Evolutionary conservation across 108 stramenopile genomes (phyloP).

Genomic region (Cyclotella cryptica): DNA sequence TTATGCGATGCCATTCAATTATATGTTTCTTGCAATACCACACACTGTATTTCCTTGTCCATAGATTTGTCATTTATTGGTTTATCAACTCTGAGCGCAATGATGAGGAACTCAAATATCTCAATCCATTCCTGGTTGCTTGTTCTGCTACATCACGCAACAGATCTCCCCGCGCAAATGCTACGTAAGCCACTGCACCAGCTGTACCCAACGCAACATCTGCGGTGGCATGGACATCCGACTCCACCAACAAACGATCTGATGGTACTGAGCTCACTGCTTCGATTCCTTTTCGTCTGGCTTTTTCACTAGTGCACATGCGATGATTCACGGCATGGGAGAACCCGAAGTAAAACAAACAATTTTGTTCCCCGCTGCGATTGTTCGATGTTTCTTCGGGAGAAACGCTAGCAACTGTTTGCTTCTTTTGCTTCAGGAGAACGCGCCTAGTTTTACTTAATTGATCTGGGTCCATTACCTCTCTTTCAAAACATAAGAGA

Average conservation of each 20-base stretch:
- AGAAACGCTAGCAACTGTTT: neutral
- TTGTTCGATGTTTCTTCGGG: too few relatives aligned
- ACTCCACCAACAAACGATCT: constrained; percentile 79
- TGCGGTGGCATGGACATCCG: constrained; percentile 70
- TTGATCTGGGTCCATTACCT: constrained; percentile 24
- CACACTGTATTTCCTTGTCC: neutral
- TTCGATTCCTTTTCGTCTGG: constrained; percentile 61
- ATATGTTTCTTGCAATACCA: neutral
- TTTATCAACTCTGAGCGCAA: constrained; percentile 5
- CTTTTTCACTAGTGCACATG: constrained; percentile 77
- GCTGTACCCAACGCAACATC: constrained; percentile 77
- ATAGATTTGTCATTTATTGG: neutral
- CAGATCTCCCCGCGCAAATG: constrained; percentile 52
- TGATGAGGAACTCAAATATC: constrained; percentile 48
- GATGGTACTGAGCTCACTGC: constrained; percentile 71
- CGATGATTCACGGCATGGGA: constrained; percentile 78
- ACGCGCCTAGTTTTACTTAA: constrained; percentile 8
- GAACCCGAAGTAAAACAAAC: constrained; percentile 86
- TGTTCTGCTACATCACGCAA: constrained; percentile 43
- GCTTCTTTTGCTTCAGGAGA: constrained; percentile 2
- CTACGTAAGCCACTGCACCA: constrained; percentile 72
- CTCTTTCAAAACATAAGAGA: constrained; percentile 63
- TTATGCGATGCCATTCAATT: neutral
- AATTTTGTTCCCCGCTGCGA: neutral
- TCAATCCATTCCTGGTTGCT: constrained; percentile 57